phyloP scores from a whole-genome alignment of 1,284 basidiomycete genomes.

The Fereydounia khargensis region DNA sequence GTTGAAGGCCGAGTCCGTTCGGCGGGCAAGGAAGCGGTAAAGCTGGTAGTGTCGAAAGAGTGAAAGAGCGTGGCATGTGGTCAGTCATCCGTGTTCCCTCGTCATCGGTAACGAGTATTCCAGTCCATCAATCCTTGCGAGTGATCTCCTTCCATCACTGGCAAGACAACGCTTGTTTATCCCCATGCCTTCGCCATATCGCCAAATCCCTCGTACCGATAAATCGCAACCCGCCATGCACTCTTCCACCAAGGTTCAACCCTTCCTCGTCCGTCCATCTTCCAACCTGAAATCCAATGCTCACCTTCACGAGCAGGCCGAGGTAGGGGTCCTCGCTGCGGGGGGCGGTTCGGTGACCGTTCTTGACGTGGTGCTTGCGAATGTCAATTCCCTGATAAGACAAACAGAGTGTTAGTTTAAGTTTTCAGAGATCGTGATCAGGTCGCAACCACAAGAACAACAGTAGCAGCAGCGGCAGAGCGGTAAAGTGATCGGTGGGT shows the following conservation, averaged over 20 bases:
- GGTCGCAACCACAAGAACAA: too few relatives aligned
- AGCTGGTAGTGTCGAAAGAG: conserved; percentile 65
- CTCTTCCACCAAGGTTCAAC: neutral
- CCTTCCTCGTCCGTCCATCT: neutral
- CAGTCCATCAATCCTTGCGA: too few relatives aligned
- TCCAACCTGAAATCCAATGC: neutral
- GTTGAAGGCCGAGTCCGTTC: conserved; percentile 96
- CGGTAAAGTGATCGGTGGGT: too few relatives aligned
- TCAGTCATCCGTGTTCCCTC: neutral
- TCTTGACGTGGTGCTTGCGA: conserved; percentile 97
- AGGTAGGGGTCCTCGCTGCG: conserved; percentile 99
- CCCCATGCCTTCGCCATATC: too few relatives aligned
- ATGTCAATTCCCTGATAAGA: conserved; percentile 88
- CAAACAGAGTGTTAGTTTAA: too few relatives aligned
- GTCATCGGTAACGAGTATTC: neutral
- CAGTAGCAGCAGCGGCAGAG: too few relatives aligned
- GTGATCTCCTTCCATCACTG: too few relatives aligned
- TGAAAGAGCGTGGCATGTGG: neutral
- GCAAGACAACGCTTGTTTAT: too few relatives aligned
- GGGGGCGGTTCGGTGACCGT: conserved; percentile 88
- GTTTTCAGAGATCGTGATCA: too few relatives aligned
- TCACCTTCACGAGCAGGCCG: conserved; percentile 93
- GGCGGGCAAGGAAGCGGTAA: conserved; percentile 97
- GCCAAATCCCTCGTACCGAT: too few relatives aligned
- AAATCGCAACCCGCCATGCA: neutral